A percentile compares a stretch with the other conserved stretches of the same genome.
Evolutionary conservation across 176 grass and related monocot species (phyloP).

Genomic region (Aegilops sharonensis): DNA sequence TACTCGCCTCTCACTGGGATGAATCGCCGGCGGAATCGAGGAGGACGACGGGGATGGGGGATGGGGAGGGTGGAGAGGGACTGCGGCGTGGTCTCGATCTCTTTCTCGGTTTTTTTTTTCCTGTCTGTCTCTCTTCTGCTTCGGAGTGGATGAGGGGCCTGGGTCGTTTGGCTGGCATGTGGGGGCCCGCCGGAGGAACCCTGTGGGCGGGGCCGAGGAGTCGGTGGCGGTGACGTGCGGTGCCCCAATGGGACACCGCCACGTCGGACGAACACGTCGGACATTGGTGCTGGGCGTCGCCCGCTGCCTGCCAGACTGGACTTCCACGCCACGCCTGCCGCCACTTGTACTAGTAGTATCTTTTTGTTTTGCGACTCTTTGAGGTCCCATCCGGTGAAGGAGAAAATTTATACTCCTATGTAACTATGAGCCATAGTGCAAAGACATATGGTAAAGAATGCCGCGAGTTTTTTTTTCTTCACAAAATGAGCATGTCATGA

Average conservation of each 20-base stretch:
- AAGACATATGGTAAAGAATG: too few species aligned
- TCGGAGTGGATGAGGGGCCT: not conserved
- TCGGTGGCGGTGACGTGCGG: constrained; percentile 2
- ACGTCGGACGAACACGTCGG: not conserved
- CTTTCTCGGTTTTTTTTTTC: not conserved
- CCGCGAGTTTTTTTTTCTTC: too few species aligned
- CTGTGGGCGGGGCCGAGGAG: not conserved
- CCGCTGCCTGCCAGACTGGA: not conserved
- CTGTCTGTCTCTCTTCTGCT: not conserved
- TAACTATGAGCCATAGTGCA: too few species aligned
- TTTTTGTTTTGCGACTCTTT: not conserved
- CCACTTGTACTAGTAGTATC: not conserved
- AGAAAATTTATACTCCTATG: too few species aligned
- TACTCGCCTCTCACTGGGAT: not conserved
- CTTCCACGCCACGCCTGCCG: not conserved
- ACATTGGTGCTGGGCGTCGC: not conserved
- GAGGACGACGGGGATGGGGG: not conserved
- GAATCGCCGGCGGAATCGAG: constrained; percentile 25
- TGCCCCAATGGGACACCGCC: not conserved
- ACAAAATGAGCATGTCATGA: too few species aligned
- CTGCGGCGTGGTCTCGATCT: constrained; percentile 19
- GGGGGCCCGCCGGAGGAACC: not conserved
- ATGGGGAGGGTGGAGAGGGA: not conserved
- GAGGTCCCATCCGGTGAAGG: not conserved
- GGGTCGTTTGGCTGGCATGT: constrained; percentile 21